Base-by-base conservation (phyloP, 2,329 filamentous ascomycete species). In the Pseudocercospora fuligena region DNA sequence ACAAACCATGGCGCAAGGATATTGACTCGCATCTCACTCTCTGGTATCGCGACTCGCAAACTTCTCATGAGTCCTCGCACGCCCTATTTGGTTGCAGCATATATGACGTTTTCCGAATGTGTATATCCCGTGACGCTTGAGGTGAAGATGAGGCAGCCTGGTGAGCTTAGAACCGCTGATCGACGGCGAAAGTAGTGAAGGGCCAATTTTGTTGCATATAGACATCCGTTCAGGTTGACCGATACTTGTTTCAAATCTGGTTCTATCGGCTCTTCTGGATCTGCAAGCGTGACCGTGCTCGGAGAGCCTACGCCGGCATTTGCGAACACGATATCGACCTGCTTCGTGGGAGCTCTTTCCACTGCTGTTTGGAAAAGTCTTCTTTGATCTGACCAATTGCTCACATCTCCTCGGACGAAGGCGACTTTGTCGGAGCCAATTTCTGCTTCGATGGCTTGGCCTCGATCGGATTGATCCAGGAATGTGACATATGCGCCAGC, bases 271-370 rank as follows among this genome's bases (percentile, higher is more conserved):
- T 59, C 62, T 11, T 56, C 60, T 16, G 60, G n/a, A 36, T 58
- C 61, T 54, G 36, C 43, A 4, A 43, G 12, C 3, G 40, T 43
- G n/a, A 43, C 40, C 9, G 47, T 23, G 47, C 19, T 19, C 16
- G 14, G 47, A 19, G 3, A 51, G 47, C 47, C 19, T 3, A 51
- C 9, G 9, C 14, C 47, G 16, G 47, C 47, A 51, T 51, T 51
- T 9, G 74, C 74, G 23, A 74, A 58, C 2, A 75, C 74, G 27
- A 76, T 64, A 57, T 77, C 74, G 36, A 76, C 66, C 29, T 66
- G 67, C 23, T 70, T 71, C 25, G 61, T 61, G 6, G 73, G 73
- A 0, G 72, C 71, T 5, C 54, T 61, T 7, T 59, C 46, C 12
- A 68, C 64, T 0, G 76, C 76, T 0, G 66, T 67, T 31, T 76